Base-by-base conservation (phyloP, 2,329 filamentous ascomycete species). In the Teratosphaeriaceae sp. region DNA sequence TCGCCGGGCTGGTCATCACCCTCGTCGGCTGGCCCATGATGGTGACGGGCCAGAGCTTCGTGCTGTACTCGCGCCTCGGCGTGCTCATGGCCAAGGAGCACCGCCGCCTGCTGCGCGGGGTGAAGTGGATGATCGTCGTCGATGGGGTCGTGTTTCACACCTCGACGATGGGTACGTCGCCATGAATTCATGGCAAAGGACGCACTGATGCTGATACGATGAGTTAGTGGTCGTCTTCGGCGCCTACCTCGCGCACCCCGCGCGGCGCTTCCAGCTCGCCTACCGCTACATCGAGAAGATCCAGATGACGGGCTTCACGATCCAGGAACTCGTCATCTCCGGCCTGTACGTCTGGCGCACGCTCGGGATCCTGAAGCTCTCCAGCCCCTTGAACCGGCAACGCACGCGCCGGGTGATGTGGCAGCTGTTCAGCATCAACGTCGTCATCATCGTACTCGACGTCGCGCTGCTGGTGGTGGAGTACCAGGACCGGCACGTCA, bases 51-150 rank as follows among this genome's bases (percentile, higher is more conserved):
- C 76, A 81, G 56, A 72, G 73, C 0, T 53, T 82, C 6, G 78
- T 82, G 1, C 63, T 82, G 1, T 82, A 77, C 63, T 81, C 78
- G 0, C 70, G 79, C 5, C 66, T 82, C 0, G 76, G 80, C 53
- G 65, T 82, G 1, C 67, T 82, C 5, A 36, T 49, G 22, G 42
- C 38, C 12, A 45, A 43, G 2, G 69, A 69, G 11, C 73, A 76
- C 31, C 62, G 65, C 9, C 60, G 58, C 2, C 54, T 70, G 2
- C 64, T 80, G 1, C 68, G 68, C 2, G 61, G 65, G 5, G 69
- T 78, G 0, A 60, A 79, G 0, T 65, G 56, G 42, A 77, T 81
- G 70, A 80, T 82, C 45, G 67, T 78, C 29, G 50, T 68, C 46
- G 71, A 79, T 52, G 67, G 66, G 15, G 46, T 78, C 23, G 39